phyloP scores from a whole-genome alignment of 1,139 yeast genomes.

The Scheffersomyces segobiensis region DNA sequence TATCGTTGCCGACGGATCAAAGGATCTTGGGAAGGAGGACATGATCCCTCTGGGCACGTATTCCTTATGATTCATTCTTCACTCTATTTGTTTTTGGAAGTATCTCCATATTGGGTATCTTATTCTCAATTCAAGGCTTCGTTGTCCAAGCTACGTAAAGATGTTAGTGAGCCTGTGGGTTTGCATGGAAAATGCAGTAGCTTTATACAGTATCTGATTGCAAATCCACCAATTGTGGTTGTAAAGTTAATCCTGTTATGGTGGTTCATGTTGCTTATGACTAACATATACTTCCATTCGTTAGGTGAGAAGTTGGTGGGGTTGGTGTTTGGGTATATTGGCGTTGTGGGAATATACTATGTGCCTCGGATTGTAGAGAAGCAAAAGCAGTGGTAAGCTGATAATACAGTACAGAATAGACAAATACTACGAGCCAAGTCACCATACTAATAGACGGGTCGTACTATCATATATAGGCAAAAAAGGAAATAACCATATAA shows the following conservation, averaged over 20 bases:
- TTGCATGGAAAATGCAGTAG: neutral
- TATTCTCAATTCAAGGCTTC: conserved; percentile 11
- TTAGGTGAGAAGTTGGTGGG: conserved; percentile 72
- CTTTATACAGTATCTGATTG: conserved; percentile 13
- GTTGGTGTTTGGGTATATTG: conserved; percentile 57
- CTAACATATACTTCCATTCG: conserved; percentile 84
- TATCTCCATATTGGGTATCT: conserved; percentile 42
- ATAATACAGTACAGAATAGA: no score
- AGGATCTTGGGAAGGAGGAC: conserved; percentile 90
- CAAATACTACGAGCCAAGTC: no score
- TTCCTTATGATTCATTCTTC: conserved; percentile 76
- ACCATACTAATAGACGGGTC: no score
- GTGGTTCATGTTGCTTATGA: conserved; percentile 88
- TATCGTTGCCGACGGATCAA: conserved; percentile 58
- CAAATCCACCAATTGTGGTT: conserved; percentile 47
- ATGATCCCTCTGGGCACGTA: conserved; percentile 95
- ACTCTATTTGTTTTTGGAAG: conserved; percentile 68
- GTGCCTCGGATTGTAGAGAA: conserved; percentile 20
- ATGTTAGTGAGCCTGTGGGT: neutral
- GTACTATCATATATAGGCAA: no score
- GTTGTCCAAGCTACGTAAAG: neutral
- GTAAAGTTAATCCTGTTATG: conserved; percentile 55
- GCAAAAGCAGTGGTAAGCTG: neutral
- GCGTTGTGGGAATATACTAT: conserved; percentile 38
- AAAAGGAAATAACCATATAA: no score